Evolutionary conservation across 495 filamentous ascomycete genomes (phyloP), one percentile per base, ranked within the genome.

Genomic region (Rostrohypoxylon terebratum): DNA sequence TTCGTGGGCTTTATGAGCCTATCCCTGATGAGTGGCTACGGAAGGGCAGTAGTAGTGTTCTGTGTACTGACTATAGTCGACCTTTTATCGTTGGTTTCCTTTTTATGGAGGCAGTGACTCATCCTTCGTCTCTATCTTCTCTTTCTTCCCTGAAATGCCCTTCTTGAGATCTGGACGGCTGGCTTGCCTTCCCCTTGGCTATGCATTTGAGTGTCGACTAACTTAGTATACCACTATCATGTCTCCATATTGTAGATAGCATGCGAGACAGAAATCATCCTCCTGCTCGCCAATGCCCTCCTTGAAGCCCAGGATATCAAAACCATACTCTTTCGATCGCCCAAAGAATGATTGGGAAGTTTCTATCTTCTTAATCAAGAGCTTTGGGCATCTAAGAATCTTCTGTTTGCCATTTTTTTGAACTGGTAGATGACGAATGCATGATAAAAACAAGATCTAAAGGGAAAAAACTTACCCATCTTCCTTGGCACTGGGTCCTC

Each of bases 391-490:
- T 59, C 55, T 16, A 54, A 50, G 50, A n/a, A 67, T 44, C 51
- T 45, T 63, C 40, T 51, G 47, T 21, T 51, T 11, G 40, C 48
- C 31, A 42, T 36, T 73, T 59, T 73, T 59, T 59, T 28, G 38
- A 36, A 63, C 63, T 71, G 60, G 63, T 20, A 64, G 44, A 59
- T 59, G 69, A 42, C 20, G 14, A 44, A 20, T 2, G 50, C 47
- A 48, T 9, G 65, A 77, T 74, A 78, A 75, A 80, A 78, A 75
- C 79, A 68, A 66, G 64, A 64, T 54, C 53, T 67, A 66, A 54
- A 72, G 66, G 28, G 57, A 68, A 73, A 54, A 18, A 55, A 94
- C 96, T 97, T 91, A 99, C 96, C 96, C 96, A 79, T 99, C 96
- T 89, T 99, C 96, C 82, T 98, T 98, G 57, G 97, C 94, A 73